Conservation (phyloP, 2,329 filamentous ascomycete species). For the Aspergillus transmontanensis region DNA sequence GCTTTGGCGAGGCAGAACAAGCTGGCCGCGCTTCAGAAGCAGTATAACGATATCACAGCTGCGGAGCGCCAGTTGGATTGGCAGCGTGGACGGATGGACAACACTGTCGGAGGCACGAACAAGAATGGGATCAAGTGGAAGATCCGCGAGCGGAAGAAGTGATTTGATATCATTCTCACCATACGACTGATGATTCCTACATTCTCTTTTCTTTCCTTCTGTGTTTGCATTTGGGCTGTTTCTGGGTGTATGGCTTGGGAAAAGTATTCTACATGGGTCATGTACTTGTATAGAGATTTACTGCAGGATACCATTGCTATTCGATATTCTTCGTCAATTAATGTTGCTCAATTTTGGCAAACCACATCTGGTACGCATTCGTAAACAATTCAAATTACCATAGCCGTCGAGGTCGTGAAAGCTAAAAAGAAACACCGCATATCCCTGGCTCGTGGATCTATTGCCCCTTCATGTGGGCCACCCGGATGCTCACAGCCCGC, state of each 20-base stretch:
- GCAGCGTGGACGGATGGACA: slow-evolving; percentile 64
- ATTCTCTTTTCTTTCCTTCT: slow-evolving; percentile 2
- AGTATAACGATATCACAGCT: slow-evolving; percentile 56
- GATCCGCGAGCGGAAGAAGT: slow-evolving; percentile 60
- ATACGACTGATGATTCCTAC: slow-evolving; percentile 1
- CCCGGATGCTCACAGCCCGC: slow-evolving; percentile 67
- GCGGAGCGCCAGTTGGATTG: slow-evolving; percentile 60
- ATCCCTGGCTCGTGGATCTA: neutral
- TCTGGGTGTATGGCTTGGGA: slow-evolving; percentile 12
- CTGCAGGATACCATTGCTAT: slow-evolving; percentile 22
- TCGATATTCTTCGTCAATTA: neutral
- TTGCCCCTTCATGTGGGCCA: slow-evolving; percentile 49
- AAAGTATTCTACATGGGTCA: slow-evolving; percentile 19
- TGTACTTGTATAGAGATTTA: slow-evolving; percentile 11
- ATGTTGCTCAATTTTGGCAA: neutral
- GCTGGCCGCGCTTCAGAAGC: slow-evolving; percentile 55
- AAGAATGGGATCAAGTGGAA: slow-evolving; percentile 68
- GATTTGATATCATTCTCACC: slow-evolving; percentile 10
- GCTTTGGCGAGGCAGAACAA: slow-evolving; percentile 53
- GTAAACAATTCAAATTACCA: slow-evolving; percentile 2
- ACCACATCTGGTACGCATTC: slow-evolving; percentile 1
- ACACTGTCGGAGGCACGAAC: slow-evolving; percentile 62
- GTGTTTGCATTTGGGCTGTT: neutral
- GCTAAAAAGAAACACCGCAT: neutral
- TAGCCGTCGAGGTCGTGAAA: slow-evolving; percentile 2